Evolutionary conservation across 441 rosid genomes (phyloP).

Genomic region (Oxalis stricta): DNA sequence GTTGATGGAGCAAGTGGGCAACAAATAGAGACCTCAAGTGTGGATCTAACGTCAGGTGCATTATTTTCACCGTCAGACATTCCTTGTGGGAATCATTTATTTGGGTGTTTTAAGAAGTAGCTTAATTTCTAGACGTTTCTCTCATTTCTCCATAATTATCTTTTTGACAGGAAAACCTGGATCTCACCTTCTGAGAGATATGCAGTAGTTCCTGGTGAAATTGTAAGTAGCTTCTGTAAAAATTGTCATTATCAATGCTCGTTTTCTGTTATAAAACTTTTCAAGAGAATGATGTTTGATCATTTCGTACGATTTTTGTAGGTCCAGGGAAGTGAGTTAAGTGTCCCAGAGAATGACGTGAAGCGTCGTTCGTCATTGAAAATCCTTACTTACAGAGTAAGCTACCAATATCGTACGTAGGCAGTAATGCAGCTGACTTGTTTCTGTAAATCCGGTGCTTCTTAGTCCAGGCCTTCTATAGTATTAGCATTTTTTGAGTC

Average conservation of each 20-base stretch:
- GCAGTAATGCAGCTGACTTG: too few relatives aligned
- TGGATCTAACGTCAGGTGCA: constrained; percentile 64
- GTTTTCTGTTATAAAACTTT: too few relatives aligned
- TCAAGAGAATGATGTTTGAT: too few relatives aligned
- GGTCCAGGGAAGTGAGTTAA: constrained; percentile 42
- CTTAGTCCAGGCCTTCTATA: not conserved
- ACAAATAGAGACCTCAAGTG: constrained; percentile 47
- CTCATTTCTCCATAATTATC: constrained; percentile 1
- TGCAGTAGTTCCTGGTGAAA: constrained; percentile 84
- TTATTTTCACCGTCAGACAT: not conserved
- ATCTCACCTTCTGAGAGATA: constrained; percentile 82
- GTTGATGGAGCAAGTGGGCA: constrained; percentile 76
- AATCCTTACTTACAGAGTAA: not conserved
- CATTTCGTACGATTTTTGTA: not conserved
- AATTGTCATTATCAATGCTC: not conserved
- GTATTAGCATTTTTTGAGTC: too few relatives aligned
- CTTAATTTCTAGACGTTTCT: not conserved
- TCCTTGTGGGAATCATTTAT: not conserved
- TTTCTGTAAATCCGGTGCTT: too few relatives aligned
- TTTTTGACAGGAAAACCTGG: constrained; percentile 67
- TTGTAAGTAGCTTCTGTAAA: constrained; percentile 29
- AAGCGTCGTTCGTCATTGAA: constrained; percentile 45
- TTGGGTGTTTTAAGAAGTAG: not conserved
- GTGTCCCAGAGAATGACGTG: constrained; percentile 64
- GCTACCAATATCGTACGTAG: not conserved